Conservation (phyloP, 2,329 filamentous ascomycete species). For the Lachnellula arida region DNA sequence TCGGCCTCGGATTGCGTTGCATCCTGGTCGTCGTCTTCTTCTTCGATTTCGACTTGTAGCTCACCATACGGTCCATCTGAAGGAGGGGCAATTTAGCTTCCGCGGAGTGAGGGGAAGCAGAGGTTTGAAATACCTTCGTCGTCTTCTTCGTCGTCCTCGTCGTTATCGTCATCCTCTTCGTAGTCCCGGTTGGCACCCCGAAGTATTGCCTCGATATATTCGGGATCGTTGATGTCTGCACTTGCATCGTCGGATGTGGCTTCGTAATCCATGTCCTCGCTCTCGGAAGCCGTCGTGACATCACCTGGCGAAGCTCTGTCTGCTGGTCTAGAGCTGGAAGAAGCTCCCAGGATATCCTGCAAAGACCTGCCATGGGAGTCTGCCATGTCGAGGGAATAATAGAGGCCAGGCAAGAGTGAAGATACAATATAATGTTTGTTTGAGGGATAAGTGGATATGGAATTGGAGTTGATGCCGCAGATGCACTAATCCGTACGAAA, state of each 20-base stretch:
- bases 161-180: conserved; percentile 12
- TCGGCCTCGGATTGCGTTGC: conserved; percentile 22
- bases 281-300: conserved; percentile 12
- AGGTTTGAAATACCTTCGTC: not conserved
- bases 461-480: not conserved
- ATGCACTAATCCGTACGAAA: not conserved
- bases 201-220: conserved; percentile 1
- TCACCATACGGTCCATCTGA: conserved; percentile 8
- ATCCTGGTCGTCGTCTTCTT: conserved; percentile 37
- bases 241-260: conserved; percentile 6
- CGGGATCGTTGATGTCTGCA: not conserved
- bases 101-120: not conserved
- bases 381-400: not conserved
- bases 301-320: not conserved
- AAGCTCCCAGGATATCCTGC: not conserved
- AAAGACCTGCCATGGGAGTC: not conserved
- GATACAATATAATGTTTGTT: not conserved
- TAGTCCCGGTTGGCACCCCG: conserved; percentile 9
- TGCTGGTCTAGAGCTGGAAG: not conserved
- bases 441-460: too few relatives aligned
- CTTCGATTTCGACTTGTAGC: conserved; percentile 31
- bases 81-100: not conserved
- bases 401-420: not conserved
- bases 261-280: conserved; percentile 32
- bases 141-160: conserved; percentile 7